Evolutionary conservation across 129 eudicot species (phyloP).

Genomic region (Gnaphalium uliginosum): DNA sequence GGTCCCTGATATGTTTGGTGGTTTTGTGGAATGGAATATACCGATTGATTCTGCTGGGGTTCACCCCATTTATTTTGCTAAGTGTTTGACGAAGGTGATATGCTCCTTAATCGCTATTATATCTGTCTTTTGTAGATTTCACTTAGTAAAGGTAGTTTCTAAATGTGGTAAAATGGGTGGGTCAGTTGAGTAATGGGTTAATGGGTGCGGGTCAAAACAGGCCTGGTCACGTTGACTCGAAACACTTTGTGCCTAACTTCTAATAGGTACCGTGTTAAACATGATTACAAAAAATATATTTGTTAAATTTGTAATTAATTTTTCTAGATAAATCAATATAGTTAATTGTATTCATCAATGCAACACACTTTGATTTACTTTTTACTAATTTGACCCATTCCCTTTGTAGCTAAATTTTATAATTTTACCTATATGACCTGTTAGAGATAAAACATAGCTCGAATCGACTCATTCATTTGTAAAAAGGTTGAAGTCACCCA

Average conservation of each 20-base stretch:
- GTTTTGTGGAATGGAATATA: conserved; percentile 44
- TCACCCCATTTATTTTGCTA: conserved; percentile 76
- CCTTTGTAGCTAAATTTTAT: too few species aligned
- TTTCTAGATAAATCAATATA: not conserved
- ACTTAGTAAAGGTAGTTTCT: conserved; percentile 4
- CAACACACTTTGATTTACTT: not conserved
- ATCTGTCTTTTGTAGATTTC: not conserved
- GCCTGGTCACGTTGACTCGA: not conserved
- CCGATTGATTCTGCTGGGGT: conserved; percentile 42
- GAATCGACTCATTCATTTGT: not conserved
- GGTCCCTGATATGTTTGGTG: conserved; percentile 38
- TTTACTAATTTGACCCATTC: not conserved
- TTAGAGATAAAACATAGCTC: not conserved
- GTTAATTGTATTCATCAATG: not conserved
- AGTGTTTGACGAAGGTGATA: conserved; percentile 77
- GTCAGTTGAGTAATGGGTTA: not conserved
- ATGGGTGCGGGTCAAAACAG: not conserved
- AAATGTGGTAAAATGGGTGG: not conserved
- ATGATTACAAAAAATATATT: not conserved
- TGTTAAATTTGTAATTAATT: not conserved
- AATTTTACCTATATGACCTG: not conserved
- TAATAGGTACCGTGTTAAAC: not conserved
- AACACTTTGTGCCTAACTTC: not conserved
- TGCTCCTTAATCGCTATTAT: conserved; percentile 17
- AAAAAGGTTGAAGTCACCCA: too few species aligned